A percentile compares a stretch with the other conserved stretches of the same genome.
These are phyloP conservation scores for Penstemon barbatus DNA, from an alignment of 257 asterid genomes.

Conservation along the genomic window DNA sequence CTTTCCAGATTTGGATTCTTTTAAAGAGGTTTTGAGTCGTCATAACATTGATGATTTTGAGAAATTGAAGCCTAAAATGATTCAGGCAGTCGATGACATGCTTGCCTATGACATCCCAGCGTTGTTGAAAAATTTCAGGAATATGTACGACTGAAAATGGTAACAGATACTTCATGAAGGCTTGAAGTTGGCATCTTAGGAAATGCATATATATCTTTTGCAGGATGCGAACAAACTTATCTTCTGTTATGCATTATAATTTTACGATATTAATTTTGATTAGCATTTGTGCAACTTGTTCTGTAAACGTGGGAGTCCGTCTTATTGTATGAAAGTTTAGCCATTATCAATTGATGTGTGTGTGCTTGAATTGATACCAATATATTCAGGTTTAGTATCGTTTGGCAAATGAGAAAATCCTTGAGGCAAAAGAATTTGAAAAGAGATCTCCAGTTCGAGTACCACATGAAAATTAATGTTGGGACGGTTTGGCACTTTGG, in stretches of 20 bases:
- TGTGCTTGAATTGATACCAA: no score
- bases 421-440: no score
- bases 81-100: slow-evolving; percentile 80
- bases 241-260: slow-evolving; percentile 6
- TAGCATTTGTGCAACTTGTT: neutral
- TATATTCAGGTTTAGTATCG: no score
- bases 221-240: neutral
- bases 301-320: no score
- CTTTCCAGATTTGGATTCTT: slow-evolving; percentile 71
- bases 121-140: slow-evolving; percentile 66
- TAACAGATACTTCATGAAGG: slow-evolving; percentile 44
- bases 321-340: no score
- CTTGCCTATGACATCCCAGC: slow-evolving; percentile 84
- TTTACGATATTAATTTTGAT: neutral
- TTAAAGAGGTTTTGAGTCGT: slow-evolving; percentile 56
- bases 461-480: no score
- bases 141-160: slow-evolving; percentile 56
- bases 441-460: no score
- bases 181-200: slow-evolving; percentile 37
- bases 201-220: slow-evolving; percentile 3
- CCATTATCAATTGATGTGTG: no score
- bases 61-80: slow-evolving; percentile 80
- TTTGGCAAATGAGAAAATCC: no score
- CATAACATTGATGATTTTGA: slow-evolving; percentile 79
- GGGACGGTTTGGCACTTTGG: no score